phyloP scores from a whole-genome alignment of 257 asterid genomes.

The Parsonsia alboflavescens region DNA sequence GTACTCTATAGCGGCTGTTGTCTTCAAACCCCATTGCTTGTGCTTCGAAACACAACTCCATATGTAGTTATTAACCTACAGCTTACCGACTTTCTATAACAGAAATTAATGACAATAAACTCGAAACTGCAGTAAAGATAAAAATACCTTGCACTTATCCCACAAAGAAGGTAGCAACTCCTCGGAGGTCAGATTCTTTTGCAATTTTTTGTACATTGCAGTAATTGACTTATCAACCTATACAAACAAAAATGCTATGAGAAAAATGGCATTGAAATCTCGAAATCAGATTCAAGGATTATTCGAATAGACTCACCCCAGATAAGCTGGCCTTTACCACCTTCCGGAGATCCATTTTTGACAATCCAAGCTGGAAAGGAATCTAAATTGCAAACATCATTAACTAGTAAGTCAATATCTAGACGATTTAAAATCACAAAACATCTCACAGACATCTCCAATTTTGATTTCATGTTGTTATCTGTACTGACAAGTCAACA shows the following conservation, averaged over 20 bases:
- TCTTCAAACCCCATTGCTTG: background rate
- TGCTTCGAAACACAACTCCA: background rate
- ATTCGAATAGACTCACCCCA: slow-evolving; percentile 51
- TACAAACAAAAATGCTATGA: slow-evolving; percentile 16
- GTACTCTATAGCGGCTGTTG: background rate
- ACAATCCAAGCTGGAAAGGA: slow-evolving; percentile 85
- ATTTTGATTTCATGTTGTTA: background rate
- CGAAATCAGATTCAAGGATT: slow-evolving; percentile 7
- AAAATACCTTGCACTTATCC: slow-evolving; percentile 95
- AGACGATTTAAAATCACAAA: slow-evolving; percentile 4
- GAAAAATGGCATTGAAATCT: slow-evolving; percentile 13
- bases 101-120: background rate
- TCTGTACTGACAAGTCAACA: background rate
- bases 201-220: slow-evolving; percentile 84
- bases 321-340: slow-evolving; percentile 80
- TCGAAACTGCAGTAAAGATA: background rate
- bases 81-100: background rate
- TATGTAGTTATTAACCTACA: background rate
- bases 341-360: slow-evolving; percentile 85
- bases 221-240: slow-evolving; percentile 86
- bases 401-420: background rate
- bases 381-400: slow-evolving; percentile 41
- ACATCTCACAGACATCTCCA: background rate
- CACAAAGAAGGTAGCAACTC: slow-evolving; percentile 94
- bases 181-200: slow-evolving; percentile 78